These are phyloP conservation scores for Clathrus columnatus DNA, from an alignment of 768 basidiomycete species.

Conservation along the genomic window DNA sequence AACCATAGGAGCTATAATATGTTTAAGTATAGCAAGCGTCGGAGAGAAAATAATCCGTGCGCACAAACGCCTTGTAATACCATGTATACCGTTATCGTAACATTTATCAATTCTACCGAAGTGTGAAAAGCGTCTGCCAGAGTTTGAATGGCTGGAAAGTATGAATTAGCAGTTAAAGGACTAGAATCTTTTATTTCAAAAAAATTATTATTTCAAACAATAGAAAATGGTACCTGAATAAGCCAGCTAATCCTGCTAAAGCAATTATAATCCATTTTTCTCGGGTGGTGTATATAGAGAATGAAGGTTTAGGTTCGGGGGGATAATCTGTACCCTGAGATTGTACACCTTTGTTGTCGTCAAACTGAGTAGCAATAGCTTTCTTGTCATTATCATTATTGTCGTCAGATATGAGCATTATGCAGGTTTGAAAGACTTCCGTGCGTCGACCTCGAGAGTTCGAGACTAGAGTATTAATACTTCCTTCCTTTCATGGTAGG, in stretches of 20 bases:
- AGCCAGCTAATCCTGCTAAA: slow-evolving; percentile 46
- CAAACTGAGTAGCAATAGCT: not conserved
- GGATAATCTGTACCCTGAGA: not conserved
- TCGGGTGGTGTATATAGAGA: slow-evolving; percentile 40
- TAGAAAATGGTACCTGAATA: slow-evolving; percentile 44
- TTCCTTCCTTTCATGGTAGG: too few relatives aligned
- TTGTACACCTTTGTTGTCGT: not conserved
- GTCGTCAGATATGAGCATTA: not conserved
- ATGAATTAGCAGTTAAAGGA: slow-evolving; percentile 68
- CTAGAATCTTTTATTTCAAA: slow-evolving; percentile 23
- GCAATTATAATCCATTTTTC: slow-evolving; percentile 67
- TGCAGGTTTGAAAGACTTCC: too few relatives aligned
- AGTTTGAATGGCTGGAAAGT: slow-evolving; percentile 63
- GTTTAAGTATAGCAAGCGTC: not conserved
- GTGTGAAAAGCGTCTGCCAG: slow-evolving; percentile 54
- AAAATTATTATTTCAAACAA: not conserved
- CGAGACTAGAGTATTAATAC: too few relatives aligned
- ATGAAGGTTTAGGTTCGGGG: slow-evolving; percentile 14
- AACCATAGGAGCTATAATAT: slow-evolving; percentile 45
- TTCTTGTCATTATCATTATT: not conserved
- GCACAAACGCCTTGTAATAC: slow-evolving; percentile 55
- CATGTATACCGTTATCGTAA: slow-evolving; percentile 76
- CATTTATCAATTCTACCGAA: slow-evolving; percentile 62
- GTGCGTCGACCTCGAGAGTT: too few relatives aligned
- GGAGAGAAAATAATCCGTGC: slow-evolving; percentile 13